Evolutionary conservation across 1,284 basidiomycete species (phyloP), one percentile per base, ranked within the genome.

Genomic region (Microbotryum lychnidis-dioicae): DNA sequence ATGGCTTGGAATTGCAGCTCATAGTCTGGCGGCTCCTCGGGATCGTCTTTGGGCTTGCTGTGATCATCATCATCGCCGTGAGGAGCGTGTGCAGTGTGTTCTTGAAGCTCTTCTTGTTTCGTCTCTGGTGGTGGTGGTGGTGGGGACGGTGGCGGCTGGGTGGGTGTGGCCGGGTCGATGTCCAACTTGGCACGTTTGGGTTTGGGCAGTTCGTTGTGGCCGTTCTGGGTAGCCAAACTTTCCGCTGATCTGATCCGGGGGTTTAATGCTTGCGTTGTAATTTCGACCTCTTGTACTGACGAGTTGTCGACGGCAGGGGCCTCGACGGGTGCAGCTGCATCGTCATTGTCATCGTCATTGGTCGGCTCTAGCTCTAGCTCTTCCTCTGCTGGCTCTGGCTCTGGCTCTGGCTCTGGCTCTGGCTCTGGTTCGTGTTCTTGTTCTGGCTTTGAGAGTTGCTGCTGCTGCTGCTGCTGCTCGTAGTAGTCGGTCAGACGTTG

Each of bases 1-100:
- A 42, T 42, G 37, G 4, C 16, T 54, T 49, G 85, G 81, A 42
- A 42, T 57, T 81, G 81, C 47, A 57, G 53, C 14, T 53, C 29
- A 49, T 70, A 64, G 29, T 61, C 57, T 29, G 57, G 62, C 44
- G 60, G 61, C 47, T 62, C 59, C 44, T 65, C 59, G 54, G 67
- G 55, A 55, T 81, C 62, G 51, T 78, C 80, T 65, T 80, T 56
- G 5, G 71, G 63, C 37, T 42, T 42, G 37, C 42, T 29, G 33
- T 1, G 42, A 12, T 18, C 42, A 23, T 18, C 54, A 23, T 37
- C 37, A 2, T 47, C 51, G 21, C 20, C 20, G 51, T 31, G 31
- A 9, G 31, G 9, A 31, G 27, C 51, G 31, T 33, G 12, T 10
- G 16, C 27, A 2, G 6, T 23, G 27, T 21, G 12, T 6, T 20